These are phyloP conservation scores for Anthracocystis setariae DNA, from an alignment of 1,284 basidiomycete genomes.

Conservation along the genomic window DNA sequence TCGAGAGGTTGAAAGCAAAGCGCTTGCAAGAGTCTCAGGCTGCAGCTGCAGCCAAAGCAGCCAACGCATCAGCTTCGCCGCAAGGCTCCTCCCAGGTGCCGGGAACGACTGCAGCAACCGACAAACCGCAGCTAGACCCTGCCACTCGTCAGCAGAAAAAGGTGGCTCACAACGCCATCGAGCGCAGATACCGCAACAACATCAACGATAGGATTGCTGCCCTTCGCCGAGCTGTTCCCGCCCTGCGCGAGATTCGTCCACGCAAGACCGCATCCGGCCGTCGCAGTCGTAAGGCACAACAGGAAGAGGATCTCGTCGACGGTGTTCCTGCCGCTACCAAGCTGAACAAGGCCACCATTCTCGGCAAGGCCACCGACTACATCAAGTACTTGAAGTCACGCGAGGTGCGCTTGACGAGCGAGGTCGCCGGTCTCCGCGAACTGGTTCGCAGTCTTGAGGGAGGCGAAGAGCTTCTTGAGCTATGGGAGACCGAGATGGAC, in stretches of 20 bases:
- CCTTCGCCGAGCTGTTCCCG: slow-evolving; percentile 80
- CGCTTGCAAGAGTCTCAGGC: slow-evolving; percentile 38
- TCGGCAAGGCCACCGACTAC: slow-evolving; percentile 66
- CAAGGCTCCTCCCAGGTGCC: slow-evolving; percentile 2
- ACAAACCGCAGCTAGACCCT: slow-evolving; percentile 31
- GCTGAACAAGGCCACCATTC: slow-evolving; percentile 66
- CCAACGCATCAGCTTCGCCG: slow-evolving; percentile 9
- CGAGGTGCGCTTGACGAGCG: slow-evolving; percentile 57
- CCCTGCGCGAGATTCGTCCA: slow-evolving; percentile 71
- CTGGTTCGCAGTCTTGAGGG: slow-evolving; percentile 62
- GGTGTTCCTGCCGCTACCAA: slow-evolving; percentile 66
- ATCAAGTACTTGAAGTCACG: slow-evolving; percentile 65
- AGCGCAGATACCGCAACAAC: slow-evolving; percentile 66
- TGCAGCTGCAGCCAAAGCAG: slow-evolving; percentile 43
- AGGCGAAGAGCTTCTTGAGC: slow-evolving; percentile 63
- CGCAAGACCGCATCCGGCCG: slow-evolving; percentile 53
- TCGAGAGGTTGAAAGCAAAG: slow-evolving; percentile 52
- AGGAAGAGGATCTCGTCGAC: slow-evolving; percentile 62
- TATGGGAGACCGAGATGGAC: slow-evolving; percentile 63
- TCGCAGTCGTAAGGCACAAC: slow-evolving; percentile 52
- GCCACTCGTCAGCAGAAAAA: slow-evolving; percentile 55
- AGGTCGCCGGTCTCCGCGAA: slow-evolving; percentile 59
- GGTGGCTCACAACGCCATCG: slow-evolving; percentile 66
- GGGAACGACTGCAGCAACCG: slow-evolving; percentile 6
- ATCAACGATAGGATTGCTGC: slow-evolving; percentile 66